Evolutionary conservation across 306 rosid genomes (phyloP).

Genomic region (Rosa rugosa): DNA sequence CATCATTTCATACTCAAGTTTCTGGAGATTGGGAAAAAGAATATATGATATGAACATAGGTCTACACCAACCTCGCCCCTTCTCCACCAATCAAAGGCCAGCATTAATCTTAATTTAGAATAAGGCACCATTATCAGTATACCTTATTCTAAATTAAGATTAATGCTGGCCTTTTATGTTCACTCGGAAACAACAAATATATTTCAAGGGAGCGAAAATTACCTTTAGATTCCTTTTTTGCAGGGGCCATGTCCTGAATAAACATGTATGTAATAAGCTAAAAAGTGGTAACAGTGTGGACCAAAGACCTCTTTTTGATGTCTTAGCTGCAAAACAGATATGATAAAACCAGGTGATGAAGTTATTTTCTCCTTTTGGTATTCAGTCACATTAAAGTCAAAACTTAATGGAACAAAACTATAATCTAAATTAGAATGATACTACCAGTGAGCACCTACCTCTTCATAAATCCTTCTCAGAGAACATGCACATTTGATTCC

Average conservation of each 20-base stretch:
- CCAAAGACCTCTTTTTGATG: conserved; percentile 68
- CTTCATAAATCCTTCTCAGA: conserved; percentile 76
- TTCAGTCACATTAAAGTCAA: no score
- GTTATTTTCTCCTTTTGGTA: background rate
- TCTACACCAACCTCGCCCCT: background rate
- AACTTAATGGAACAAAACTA: background rate
- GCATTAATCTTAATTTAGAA: background rate
- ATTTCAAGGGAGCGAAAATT: conserved; percentile 16
- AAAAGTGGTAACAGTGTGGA: conserved; percentile 65
- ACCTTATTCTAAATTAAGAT: no score
- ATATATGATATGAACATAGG: background rate
- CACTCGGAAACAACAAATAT: background rate
- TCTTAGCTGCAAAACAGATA: conserved; percentile 49
- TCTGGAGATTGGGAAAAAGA: no score
- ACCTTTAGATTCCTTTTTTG: conserved; percentile 78
- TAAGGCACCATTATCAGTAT: background rate
- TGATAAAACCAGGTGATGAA: background rate
- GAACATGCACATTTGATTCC: conserved; percentile 76
- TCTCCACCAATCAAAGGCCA: background rate
- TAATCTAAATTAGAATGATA: background rate
- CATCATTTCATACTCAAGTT: background rate
- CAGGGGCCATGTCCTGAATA: conserved; percentile 75
- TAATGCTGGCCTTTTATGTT: background rate
- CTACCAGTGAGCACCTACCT: conserved; percentile 44
- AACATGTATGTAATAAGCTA: conserved; percentile 66